These are phyloP conservation scores for Rhodotorula paludigena DNA, from an alignment of 768 basidiomycete genomes.

Conservation along the genomic window DNA sequence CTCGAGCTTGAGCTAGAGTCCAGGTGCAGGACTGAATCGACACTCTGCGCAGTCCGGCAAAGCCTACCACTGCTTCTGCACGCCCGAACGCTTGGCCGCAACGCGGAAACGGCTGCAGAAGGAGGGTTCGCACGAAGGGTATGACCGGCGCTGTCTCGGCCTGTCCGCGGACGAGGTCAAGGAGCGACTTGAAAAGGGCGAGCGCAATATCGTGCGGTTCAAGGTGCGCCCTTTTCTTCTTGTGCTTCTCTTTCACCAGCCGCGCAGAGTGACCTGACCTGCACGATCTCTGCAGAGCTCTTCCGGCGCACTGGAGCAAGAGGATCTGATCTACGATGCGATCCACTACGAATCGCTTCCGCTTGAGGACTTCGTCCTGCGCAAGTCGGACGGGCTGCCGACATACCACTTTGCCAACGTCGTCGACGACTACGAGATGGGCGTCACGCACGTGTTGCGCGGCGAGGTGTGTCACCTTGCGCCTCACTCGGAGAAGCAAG, in stretches of 20 bases:
- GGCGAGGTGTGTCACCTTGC: constrained; percentile 62
- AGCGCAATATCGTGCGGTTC: constrained; percentile 76
- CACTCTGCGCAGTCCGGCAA: constrained; percentile 60
- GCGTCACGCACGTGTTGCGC: constrained; percentile 86
- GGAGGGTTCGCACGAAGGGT: constrained; percentile 68
- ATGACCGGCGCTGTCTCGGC: constrained; percentile 82
- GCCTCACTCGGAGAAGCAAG: too few species aligned
- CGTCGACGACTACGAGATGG: constrained; percentile 94
- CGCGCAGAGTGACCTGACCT: neutral
- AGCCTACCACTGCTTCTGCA: constrained; percentile 94
- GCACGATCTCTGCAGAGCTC: constrained; percentile 8
- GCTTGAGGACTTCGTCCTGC: constrained; percentile 67
- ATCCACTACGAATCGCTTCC: constrained; percentile 36
- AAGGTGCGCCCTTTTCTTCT: constrained; percentile 58
- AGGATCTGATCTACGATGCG: constrained; percentile 25
- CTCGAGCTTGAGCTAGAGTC: too few species aligned
- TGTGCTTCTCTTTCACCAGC: neutral
- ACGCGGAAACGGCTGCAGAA: constrained; percentile 68
- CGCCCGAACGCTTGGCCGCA: constrained; percentile 61
- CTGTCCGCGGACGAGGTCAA: constrained; percentile 80
- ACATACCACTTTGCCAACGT: constrained; percentile 96
- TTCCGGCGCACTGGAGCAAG: neutral
- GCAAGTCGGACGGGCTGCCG: constrained; percentile 88
- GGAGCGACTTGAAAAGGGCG: constrained; percentile 65
- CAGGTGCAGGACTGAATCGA: neutral